A percentile compares a stretch with the other conserved stretches of the same genome.
These are phyloP conservation scores for Brassica hybrid DNA, from an alignment of 441 rosid species.

Conservation along the genomic window DNA sequence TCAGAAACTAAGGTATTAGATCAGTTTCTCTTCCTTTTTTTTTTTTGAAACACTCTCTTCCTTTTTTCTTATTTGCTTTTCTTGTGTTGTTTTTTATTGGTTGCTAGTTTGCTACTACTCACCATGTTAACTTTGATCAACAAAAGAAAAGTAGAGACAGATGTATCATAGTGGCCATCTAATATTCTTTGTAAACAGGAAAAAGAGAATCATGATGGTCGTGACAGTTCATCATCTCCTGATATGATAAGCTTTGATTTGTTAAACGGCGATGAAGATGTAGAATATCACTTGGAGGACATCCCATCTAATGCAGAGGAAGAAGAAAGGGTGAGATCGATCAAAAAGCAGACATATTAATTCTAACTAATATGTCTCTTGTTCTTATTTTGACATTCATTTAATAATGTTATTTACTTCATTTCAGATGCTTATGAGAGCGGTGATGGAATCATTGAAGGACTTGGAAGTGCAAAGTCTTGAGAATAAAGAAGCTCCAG, in stretches of 20 bases:
- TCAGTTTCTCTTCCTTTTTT: constrained; percentile 6
- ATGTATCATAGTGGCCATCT: constrained; percentile 1
- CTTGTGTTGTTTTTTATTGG: constrained; percentile 7
- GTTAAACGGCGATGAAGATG: constrained; percentile 62
- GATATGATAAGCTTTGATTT: constrained; percentile 84
- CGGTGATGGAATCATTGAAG: constrained; percentile 74
- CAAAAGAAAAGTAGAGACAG: neutral
- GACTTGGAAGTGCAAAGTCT: constrained; percentile 63
- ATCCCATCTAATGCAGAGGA: constrained; percentile 76
- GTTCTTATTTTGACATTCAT: neutral
- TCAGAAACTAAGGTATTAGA: constrained; percentile 39
- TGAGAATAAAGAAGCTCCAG: constrained; percentile 46
- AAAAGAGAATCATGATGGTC: constrained; percentile 47
- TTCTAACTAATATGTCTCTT: neutral
- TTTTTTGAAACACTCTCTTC: too few relatives aligned
- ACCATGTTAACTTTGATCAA: neutral
- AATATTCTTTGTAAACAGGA: constrained; percentile 44
- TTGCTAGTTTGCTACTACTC: constrained; percentile 1
- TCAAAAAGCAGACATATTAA: neutral
- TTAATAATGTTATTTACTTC: constrained; percentile 3
- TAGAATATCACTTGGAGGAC: constrained; percentile 81
- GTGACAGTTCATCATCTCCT: constrained; percentile 66
- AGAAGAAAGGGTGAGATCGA: constrained; percentile 77
- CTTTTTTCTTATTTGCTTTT: neutral
- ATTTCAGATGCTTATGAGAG: constrained; percentile 92